Percentiles rank a stretch among this genome's conserved stretches.
Evolutionary conservation across 2,329 filamentous ascomycete genomes (phyloP).

Genomic region (Arthrobotrys pseudoclavata): DNA sequence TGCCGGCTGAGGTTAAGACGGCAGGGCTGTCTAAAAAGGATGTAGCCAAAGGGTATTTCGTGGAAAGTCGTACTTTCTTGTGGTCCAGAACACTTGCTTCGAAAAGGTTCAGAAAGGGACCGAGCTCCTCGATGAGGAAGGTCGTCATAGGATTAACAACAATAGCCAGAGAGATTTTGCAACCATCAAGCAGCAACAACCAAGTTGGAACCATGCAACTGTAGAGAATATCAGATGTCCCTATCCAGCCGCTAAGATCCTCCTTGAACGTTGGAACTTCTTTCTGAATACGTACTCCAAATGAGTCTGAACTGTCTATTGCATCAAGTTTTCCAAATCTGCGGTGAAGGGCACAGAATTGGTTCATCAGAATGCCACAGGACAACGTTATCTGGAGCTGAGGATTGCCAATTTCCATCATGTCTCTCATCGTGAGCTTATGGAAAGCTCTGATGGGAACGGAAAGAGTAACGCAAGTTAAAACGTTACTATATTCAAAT

Average conservation of each 20-base stretch:
- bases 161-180: conserved; percentile 19
- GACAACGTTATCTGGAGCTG: conserved; percentile 43
- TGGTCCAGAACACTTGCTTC: not conserved
- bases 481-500: not conserved
- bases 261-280: conserved; percentile 43
- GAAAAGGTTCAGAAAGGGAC: conserved; percentile 18
- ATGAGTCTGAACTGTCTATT: not conserved
- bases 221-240: conserved; percentile 52
- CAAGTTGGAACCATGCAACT: conserved; percentile 60
- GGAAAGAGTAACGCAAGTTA: conserved; percentile 32
- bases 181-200: conserved; percentile 40
- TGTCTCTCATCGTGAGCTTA: conserved; percentile 33
- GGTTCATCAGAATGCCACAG: conserved; percentile 23
- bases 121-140: conserved; percentile 4
- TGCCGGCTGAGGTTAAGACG: not conserved
- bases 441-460: conserved; percentile 31
- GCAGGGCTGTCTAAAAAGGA: not conserved
- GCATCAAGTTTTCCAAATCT: conserved; percentile 44
- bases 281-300: conserved; percentile 27
- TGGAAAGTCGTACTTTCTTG: conserved; percentile 19
- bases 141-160: conserved; percentile 4
- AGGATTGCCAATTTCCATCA: conserved; percentile 48
- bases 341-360: conserved; percentile 44
- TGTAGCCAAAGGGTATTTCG: not conserved
- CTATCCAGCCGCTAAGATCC: conserved; percentile 59